Evolutionary conservation across 495 filamentous ascomycete species (phyloP), one percentile per base, ranked within the genome.

Genomic region (Penicillium bovifimosum): DNA sequence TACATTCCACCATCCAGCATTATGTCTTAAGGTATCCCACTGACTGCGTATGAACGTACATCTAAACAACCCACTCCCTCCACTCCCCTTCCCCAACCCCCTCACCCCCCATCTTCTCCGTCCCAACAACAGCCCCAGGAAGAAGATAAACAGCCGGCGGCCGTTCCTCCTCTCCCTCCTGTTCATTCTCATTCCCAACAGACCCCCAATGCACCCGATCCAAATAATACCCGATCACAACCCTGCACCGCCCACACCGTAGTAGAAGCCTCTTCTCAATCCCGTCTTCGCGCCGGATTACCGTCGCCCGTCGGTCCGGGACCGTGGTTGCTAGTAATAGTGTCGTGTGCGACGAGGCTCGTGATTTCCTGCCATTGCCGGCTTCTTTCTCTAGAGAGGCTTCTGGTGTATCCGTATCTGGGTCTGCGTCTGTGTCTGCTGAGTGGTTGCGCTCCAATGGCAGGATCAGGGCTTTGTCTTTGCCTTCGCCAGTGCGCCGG

Each of bases 251-350:
- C 3, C 75, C 80, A 67, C 87, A 90, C 18, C 80, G 67, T 43
- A 75, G 68, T 14, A 84, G 54, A 39, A 76, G 65, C 24, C 87
- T 64, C 73, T 87, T 88, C 73, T 91, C 87, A 45, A 88, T 90
- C 18, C 87, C 87, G 48, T 88, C 85, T 55, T 80, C 78, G 3
- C 82, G 72, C 5, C 78, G 66, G 13, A 88, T 69, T 0, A 91
- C 66, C 4, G 79, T 73, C 16, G 79, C 60, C 11, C 74, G 74
- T 0, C 71, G 66, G 47, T 84, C 76, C 0, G 73, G 63, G 2
- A 70, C 42, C 8, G 71, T 65, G 2, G 78, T 80, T 0, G 71
- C 73, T 7, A 80, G 70, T 1, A 80, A 69, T 16, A 83, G 70
- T 0, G 75, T 76, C 49, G 73, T 73, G 58, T 77, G 76, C 32